Evolutionary conservation across 305 asterid genomes (phyloP).

Genomic region (Petunia hybrid): DNA sequence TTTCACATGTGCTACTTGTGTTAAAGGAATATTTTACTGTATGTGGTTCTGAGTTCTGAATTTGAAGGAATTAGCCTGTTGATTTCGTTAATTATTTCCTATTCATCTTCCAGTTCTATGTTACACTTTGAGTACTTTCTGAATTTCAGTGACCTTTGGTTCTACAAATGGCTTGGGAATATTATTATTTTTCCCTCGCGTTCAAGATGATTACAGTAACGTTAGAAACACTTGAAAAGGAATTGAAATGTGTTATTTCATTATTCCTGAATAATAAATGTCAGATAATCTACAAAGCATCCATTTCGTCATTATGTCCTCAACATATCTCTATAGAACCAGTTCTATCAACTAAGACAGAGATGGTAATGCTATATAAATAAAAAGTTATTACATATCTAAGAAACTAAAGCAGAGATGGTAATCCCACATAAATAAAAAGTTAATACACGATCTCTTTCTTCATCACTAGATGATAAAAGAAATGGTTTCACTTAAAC

Average conservation of each 20-base stretch:
- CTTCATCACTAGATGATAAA: too few species aligned
- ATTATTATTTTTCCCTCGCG: neutral
- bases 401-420: too few species aligned
- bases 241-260: neutral
- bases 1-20: neutral
- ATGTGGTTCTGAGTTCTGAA: neutral
- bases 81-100: neutral
- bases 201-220: neutral
- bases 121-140: neutral
- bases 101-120: neutral
- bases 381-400: too few species aligned
- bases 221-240: neutral
- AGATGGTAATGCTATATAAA: too few species aligned
- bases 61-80: neutral
- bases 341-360: neutral
- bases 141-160: neutral
- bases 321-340: neutral
- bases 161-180: neutral
- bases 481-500: too few species aligned
- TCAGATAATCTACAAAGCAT: neutral
- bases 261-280: neutral
- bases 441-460: too few species aligned
- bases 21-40: neutral
- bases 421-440: too few species aligned
- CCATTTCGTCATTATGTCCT: neutral